These are phyloP conservation scores for Trichosporon ovoides DNA, from an alignment of 1,284 basidiomycete species.

Conservation along the genomic window DNA sequence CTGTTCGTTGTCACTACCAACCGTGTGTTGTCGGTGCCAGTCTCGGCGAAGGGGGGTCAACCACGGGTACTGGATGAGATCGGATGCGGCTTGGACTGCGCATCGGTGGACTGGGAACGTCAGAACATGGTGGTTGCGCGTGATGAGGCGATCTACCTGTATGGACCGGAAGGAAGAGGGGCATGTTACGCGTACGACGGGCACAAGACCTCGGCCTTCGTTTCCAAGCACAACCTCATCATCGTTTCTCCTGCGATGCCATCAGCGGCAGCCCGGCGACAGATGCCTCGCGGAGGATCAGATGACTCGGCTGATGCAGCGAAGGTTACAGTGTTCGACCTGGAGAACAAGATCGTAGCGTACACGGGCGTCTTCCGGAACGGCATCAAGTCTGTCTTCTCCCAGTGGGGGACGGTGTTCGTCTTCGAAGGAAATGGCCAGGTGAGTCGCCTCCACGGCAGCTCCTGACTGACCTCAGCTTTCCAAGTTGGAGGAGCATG, in stretches of 20 bases:
- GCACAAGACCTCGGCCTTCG: conserved; percentile 55
- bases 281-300: neutral
- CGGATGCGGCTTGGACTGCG: conserved; percentile 77
- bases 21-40: conserved; percentile 60
- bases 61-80: conserved; percentile 71
- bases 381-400: conserved; percentile 72
- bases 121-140: conserved; percentile 76
- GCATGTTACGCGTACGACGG: conserved; percentile 86
- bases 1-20: conserved; percentile 86
- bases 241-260: conserved; percentile 81
- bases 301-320: conserved; percentile 60
- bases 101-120: conserved; percentile 66
- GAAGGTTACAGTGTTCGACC: conserved; percentile 84
- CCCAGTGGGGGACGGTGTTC: conserved; percentile 71
- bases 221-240: conserved; percentile 73
- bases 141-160: conserved; percentile 88
- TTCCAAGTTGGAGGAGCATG: conserved; percentile 67
- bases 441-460: conserved; percentile 49
- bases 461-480: conserved; percentile 52
- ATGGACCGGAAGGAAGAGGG: conserved; percentile 74
- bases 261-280: conserved; percentile 46
- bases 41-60: conserved; percentile 68
- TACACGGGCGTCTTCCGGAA: conserved; percentile 72
- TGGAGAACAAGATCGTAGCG: conserved; percentile 86
- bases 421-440: conserved; percentile 69